Percentiles rank a stretch among this genome's conserved stretches.
Conservation (phyloP, 1,139 yeast species). For the Pichia sp. region DNA sequence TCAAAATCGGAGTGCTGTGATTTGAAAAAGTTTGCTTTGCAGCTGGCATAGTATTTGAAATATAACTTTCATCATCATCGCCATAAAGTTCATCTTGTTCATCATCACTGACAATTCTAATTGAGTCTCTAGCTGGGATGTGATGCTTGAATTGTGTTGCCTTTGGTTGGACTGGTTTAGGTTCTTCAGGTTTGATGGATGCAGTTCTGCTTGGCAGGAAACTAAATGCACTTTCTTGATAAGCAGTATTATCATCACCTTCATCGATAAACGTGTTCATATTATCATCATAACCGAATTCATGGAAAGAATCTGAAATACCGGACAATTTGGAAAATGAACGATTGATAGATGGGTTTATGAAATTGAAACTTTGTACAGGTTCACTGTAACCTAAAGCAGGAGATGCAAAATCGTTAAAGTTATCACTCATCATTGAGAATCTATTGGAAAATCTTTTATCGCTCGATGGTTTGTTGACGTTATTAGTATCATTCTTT, state of each 20-base stretch:
- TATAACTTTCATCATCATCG: constrained; percentile 8
- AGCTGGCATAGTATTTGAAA: constrained; percentile 8
- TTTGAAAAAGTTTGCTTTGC: constrained; percentile 5
- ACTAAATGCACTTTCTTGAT: constrained; percentile 14
- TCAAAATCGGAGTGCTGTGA: constrained; percentile 2
- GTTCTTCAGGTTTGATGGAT: background rate
- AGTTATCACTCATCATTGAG: constrained; percentile 15
- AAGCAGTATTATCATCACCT: background rate
- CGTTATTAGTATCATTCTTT: background rate
- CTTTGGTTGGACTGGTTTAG: background rate
- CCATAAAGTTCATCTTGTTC: constrained; percentile 15
- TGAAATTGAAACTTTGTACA: constrained; percentile 21
- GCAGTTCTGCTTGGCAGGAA: constrained; percentile 18
- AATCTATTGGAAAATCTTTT: constrained; percentile 14
- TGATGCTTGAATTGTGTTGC: constrained; percentile 11
- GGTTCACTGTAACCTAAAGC: constrained; percentile 28
- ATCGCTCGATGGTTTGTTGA: background rate
- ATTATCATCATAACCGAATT: constrained; percentile 29
- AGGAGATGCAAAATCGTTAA: constrained; percentile 22
- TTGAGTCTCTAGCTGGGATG: constrained; percentile 19
- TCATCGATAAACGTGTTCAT: too few relatives aligned
- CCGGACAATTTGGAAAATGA: constrained; percentile 14
- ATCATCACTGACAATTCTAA: constrained; percentile 25
- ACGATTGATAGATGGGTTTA: constrained; percentile 18
- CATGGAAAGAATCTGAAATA: constrained; percentile 22